Percentiles rank a stretch among this genome's conserved stretches.
phyloP scores from a whole-genome alignment of 305 asterid species.

The Fraxinus xanthoxyloides region DNA sequence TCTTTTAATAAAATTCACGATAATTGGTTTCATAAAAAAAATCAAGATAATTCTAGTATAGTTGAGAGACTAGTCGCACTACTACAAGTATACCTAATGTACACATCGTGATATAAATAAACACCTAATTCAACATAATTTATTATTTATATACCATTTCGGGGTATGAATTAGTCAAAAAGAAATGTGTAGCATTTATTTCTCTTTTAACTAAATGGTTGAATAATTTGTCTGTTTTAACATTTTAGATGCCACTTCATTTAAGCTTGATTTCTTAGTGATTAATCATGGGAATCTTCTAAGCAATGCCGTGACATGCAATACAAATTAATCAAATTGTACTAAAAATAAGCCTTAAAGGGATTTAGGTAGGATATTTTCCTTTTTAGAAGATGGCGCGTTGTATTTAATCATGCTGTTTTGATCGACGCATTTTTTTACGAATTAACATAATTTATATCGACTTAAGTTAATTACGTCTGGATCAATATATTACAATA shows the following conservation, averaged over 20 bases:
- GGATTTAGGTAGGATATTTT: not conserved
- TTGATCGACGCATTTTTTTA: not conserved
- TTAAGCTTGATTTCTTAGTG: not conserved
- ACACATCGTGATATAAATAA: not conserved
- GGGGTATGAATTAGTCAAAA: not conserved
- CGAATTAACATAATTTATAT: not conserved
- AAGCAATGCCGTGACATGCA: not conserved
- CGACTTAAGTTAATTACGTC: not conserved
- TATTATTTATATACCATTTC: not conserved
- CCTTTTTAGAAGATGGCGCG: not conserved
- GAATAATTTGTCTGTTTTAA: not conserved
- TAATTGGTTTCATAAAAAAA: not conserved
- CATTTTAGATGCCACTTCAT: not conserved
- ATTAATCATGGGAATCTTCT: not conserved
- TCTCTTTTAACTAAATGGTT: not conserved
- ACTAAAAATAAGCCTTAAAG: not conserved
- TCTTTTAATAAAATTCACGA: not conserved
- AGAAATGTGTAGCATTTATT: not conserved
- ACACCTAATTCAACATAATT: not conserved
- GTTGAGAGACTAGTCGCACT: not conserved
- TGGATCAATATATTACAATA: not conserved
- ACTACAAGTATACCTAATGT: not conserved
- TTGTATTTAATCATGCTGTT: not conserved
- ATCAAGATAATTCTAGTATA: too few species aligned
- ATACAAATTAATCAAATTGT: not conserved